Evolutionary conservation across 306 rosid genomes (phyloP), one percentile per base, ranked within the genome.

Genomic region (Inga leiocalycina): DNA sequence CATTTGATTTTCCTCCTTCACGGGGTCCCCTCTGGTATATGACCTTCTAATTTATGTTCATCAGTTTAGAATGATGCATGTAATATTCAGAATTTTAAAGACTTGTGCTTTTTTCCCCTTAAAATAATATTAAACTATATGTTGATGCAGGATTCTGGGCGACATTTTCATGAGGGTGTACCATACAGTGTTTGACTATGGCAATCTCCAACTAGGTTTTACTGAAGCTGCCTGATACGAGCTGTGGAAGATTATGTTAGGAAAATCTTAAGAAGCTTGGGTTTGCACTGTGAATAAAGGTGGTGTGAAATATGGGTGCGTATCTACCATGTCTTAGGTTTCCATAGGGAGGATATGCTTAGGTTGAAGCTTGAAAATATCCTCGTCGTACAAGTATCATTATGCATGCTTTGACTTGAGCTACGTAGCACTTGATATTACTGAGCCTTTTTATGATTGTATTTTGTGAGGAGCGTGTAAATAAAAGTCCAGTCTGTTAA

Each of bases 141-240:
- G 39, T 59, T 11, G 71, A 34, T 82, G 76, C 79, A 86, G 89
- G 90, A 82, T 86, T 84, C 91, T 93, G 82, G 98, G 98, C 24
- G 97, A 94, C 83, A 80, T 90, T 19, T 93, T 94, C 81, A 94
- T 91, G 97, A 89, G 98, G 80, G 88, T 76, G 12, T 94, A 93
- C 85, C 98, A 94, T 86, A 94, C 98, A 0, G 82, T 94, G 79
- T 94, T 94, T 48, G 97, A 94, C 84, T 91, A 81, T 22, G 97
- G 94, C 13, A 81, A 91, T 87, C 93, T 94, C 13, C 82, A 35
- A 84, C 32, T 94, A 39, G 97, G 97, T 81, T 91, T 94, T 17
- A 97, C 98, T 12, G 82, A 90, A 89, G 93, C 98, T 81, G 89
- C 88, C 4, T 91, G 79, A 80, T 10, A 52, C 65, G 73, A 76